A percentile compares a stretch with the other conserved stretches of the same genome.
Conservation (phyloP, 208 protist genomes). For the Hexamita inflata region DNA sequence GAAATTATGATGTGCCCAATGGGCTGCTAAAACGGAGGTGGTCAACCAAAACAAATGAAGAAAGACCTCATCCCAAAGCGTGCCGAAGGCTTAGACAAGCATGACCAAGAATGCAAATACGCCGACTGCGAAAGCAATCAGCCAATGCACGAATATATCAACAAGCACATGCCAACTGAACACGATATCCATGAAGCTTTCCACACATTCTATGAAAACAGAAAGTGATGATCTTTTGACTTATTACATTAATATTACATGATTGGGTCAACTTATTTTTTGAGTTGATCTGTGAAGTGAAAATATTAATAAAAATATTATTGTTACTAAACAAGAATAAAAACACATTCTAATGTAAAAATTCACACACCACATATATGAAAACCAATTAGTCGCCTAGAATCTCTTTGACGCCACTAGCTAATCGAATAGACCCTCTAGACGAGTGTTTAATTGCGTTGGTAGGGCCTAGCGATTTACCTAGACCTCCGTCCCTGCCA, state of each 20-base stretch:
- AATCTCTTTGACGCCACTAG: no score
- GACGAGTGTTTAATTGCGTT: no score
- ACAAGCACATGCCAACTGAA: background rate
- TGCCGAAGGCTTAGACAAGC: background rate
- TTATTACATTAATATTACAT: background rate
- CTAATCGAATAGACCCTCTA: no score
- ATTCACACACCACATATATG: no score
- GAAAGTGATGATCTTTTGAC: background rate
- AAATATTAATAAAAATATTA: no score
- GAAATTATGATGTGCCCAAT: constrained; percentile 49
- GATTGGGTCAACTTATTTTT: background rate
- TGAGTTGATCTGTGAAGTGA: no score
- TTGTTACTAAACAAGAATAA: no score
- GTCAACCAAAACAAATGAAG: constrained; percentile 37
- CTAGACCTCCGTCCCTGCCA: no score
- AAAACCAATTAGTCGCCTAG: no score
- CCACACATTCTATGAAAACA: background rate
- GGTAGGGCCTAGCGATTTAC: no score
- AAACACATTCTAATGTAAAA: no score
- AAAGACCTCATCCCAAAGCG: background rate
- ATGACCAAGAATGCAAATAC: background rate
- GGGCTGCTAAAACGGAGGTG: constrained; percentile 48
- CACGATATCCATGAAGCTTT: background rate
- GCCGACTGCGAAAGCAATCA: background rate
- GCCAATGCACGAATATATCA: background rate